These are phyloP conservation scores for Metschnikowia gelsemii DNA, from an alignment of 805 yeast genomes.

Conservation along the genomic window DNA sequence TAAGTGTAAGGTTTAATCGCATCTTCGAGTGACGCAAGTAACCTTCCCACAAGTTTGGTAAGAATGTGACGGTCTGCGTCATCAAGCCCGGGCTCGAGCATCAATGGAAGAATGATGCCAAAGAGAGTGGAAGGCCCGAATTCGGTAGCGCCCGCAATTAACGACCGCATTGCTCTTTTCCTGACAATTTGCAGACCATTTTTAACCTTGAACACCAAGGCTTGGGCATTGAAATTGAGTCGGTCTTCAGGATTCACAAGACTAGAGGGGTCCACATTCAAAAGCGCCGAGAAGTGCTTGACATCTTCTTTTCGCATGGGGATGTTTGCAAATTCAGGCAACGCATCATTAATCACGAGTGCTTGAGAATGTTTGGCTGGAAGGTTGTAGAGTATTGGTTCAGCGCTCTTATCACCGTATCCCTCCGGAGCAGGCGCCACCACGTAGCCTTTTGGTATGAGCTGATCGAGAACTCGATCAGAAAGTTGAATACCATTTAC, in stretches of 20 bases:
- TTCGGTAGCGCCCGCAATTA: slow-evolving; percentile 60
- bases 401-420: slow-evolving; percentile 24
- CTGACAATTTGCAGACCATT: slow-evolving; percentile 73
- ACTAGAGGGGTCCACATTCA: slow-evolving; percentile 24
- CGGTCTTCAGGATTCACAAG: slow-evolving; percentile 39
- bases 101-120: slow-evolving; percentile 69
- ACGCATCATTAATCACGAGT: slow-evolving; percentile 23
- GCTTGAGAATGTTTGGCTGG: slow-evolving; percentile 39
- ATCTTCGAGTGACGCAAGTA: slow-evolving; percentile 64
- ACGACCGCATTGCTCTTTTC: slow-evolving; percentile 63
- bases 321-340: slow-evolving; percentile 19
- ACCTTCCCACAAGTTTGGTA: slow-evolving; percentile 71
- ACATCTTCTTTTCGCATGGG: slow-evolving; percentile 60
- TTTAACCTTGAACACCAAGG: slow-evolving; percentile 64
- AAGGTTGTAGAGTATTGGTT: slow-evolving; percentile 49
- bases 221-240: slow-evolving; percentile 60
- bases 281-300: slow-evolving; percentile 64
- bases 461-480: slow-evolving; percentile 44
- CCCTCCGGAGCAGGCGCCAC: slow-evolving; percentile 44
- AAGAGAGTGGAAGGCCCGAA: slow-evolving; percentile 73
- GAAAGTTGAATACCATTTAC: slow-evolving; percentile 28
- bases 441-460: slow-evolving; percentile 55
- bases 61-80: slow-evolving; percentile 82
- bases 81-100: slow-evolving; percentile 68
- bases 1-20: slow-evolving; percentile 70